Base-by-base conservation (phyloP, 192 early-diverging fungal species). In the Umbelopsis ramanniana region DNA sequence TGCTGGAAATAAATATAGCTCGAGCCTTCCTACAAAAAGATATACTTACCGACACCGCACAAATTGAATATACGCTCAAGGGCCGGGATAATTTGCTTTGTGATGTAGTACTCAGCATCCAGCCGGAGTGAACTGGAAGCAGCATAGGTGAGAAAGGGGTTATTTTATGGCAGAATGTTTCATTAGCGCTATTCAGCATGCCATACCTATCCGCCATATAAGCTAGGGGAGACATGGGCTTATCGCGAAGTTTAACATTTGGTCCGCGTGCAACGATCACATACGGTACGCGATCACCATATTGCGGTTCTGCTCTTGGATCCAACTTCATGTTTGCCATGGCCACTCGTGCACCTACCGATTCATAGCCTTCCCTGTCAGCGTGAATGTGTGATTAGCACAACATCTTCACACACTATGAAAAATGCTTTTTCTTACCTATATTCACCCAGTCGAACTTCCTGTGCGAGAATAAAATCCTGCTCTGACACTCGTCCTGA, bases 381-480 rank as follows among this genome's bases (percentile, higher is more conserved):
- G 4, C 17, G n/a, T 63, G 10, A 12, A 37, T 14, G 14, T 17
- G 3, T 15, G 29, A 29, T 53, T 6, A 60, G 33, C 3, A 19
- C 2, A 35, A 11, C 15, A 17, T 37, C n/a, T n/a, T n/a, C n/a
- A n/a, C 26, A 4, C 3, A 10, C 15, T 14, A 17, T 29, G 57
- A 37, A 37, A 63, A 11, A 37, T 15, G 48, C 15, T 12, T 10
- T 1, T 38, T 19, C 47, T 35, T 79, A 86, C 83, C 85, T 90
- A 75, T 98, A 97, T 14, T 82, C 81, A 1, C 93, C 91, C 68
- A 95, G 76, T 26, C 89, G 89, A 22, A 96, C 93, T 77, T 93
- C 95, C 75, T 93, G 96, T 14, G 95, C 90, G 74, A 97, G 94
- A 63, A 96, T 92, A 74, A 95, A 90, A 55, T 98, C 97, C 12